phyloP scores from a whole-genome alignment of 805 yeast genomes.

The Candida sonorensis region DNA sequence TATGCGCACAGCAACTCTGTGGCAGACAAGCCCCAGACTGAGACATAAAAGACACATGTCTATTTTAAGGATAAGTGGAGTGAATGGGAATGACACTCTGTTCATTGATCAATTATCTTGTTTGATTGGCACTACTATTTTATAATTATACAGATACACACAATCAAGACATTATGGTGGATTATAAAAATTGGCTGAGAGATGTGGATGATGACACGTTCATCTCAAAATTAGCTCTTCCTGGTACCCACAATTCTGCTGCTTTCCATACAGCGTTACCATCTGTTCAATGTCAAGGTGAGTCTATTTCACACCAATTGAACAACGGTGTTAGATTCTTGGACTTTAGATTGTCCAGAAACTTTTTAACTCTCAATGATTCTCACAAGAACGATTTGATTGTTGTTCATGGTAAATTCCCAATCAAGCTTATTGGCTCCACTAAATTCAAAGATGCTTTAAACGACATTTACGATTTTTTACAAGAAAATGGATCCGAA shows the following conservation, averaged over 20 bases:
- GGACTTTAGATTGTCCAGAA: slow-evolving; percentile 59
- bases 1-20: no score
- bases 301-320: slow-evolving; percentile 52
- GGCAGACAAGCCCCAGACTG: no score
- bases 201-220: slow-evolving; percentile 43
- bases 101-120: no score
- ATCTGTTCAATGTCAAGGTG: slow-evolving; percentile 71
- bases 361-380: slow-evolving; percentile 40
- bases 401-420: slow-evolving; percentile 71
- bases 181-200: slow-evolving; percentile 41
- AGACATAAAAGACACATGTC: no score
- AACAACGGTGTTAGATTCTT: slow-evolving; percentile 69
- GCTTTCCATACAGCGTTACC: slow-evolving; percentile 68
- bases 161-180: slow-evolving; percentile 13
- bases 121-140: no score
- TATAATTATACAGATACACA: no score
- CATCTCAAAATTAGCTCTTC: slow-evolving; percentile 52
- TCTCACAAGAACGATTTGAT: slow-evolving; percentile 45
- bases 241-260: slow-evolving; percentile 84
- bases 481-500: slow-evolving; percentile 48
- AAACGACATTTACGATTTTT: slow-evolving; percentile 52
- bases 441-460: slow-evolving; percentile 45
- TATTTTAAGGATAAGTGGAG: no score
- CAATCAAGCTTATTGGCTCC: slow-evolving; percentile 56
- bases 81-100: no score